These are phyloP conservation scores for Hermanozyma aechmeae DNA, from an alignment of 805 yeast species.

Conservation along the genomic window DNA sequence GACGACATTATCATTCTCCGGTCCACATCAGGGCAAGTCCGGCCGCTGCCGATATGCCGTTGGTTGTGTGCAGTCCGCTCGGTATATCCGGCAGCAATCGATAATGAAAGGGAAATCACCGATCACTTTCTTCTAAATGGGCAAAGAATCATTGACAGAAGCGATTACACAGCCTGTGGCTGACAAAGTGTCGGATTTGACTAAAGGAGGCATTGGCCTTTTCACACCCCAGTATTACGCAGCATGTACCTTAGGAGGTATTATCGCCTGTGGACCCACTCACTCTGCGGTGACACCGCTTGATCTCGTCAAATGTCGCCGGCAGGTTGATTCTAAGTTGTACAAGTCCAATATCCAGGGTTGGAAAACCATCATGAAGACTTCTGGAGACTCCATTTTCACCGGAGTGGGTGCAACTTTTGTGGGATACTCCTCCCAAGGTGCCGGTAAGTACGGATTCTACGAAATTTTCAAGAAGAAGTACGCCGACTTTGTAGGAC, in stretches of 20 bases:
- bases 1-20: no score
- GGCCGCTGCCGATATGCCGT: no score
- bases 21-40: no score
- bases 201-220: conserved; percentile 32
- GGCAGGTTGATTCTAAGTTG: conserved; percentile 71
- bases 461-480: conserved; percentile 84
- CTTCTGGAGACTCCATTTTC: conserved; percentile 73
- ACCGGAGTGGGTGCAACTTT: conserved; percentile 91
- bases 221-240: conserved; percentile 56
- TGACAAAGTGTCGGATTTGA: conserved; percentile 11
- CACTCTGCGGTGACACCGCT: conserved; percentile 90
- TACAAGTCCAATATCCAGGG: conserved; percentile 77
- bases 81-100: no score
- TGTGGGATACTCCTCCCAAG: conserved; percentile 90
- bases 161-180: conserved; percentile 20
- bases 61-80: no score
- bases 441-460: conserved; percentile 95
- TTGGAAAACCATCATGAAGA: conserved; percentile 63
- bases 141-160: conserved; percentile 11
- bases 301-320: conserved; percentile 87
- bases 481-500: conserved; percentile 62
- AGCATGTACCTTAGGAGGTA: conserved; percentile 73
- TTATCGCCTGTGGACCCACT: conserved; percentile 92
- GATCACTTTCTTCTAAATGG: not conserved
- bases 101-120: conserved; percentile 2